A percentile compares a stretch with the other conserved stretches of the same genome.
These are phyloP conservation scores for Pythium periplocum DNA, from an alignment of 352 stramenopile genomes.

Conservation along the genomic window DNA sequence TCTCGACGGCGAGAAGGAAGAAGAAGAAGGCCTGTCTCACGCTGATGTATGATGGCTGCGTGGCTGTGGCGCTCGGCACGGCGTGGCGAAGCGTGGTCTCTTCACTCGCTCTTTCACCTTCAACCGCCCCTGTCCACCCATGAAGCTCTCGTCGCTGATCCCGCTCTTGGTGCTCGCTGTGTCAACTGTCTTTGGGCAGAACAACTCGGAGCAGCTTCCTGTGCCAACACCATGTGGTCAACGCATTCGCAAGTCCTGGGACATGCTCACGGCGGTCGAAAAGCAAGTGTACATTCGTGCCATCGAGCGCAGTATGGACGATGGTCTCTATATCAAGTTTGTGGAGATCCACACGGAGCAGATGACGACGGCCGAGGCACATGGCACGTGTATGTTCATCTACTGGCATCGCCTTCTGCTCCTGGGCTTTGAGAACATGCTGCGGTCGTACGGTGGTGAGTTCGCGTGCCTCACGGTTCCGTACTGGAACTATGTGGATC, in stretches of 20 bases:
- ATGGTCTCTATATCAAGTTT: constrained; percentile 84
- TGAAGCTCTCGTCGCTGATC: not conserved
- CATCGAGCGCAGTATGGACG: constrained; percentile 69
- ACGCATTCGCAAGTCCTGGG: constrained; percentile 78
- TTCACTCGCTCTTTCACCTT: too few relatives aligned
- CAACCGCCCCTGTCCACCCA: too few relatives aligned
- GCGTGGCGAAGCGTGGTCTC: too few relatives aligned
- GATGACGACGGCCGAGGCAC: constrained; percentile 75
- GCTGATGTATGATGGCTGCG: too few relatives aligned
- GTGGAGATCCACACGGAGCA: constrained; percentile 84
- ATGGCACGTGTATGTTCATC: constrained; percentile 86
- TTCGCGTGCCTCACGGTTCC: constrained; percentile 84
- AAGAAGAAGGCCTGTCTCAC: too few relatives aligned
- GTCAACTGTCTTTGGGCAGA: too few relatives aligned
- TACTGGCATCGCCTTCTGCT: constrained; percentile 84
- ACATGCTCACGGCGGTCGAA: constrained; percentile 44
- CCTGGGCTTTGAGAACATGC: constrained; percentile 83
- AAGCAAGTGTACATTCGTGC: constrained; percentile 75
- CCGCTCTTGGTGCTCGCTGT: too few relatives aligned
- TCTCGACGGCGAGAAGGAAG: too few relatives aligned
- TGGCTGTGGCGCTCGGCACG: too few relatives aligned
- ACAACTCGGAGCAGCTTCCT: too few relatives aligned
- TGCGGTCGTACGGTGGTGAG: constrained; percentile 67
- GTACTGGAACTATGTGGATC: constrained; percentile 86
- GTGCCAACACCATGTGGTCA: constrained; percentile 30